Base-by-base conservation (phyloP, 768 basidiomycete species). In the Lactarius sp. region DNA sequence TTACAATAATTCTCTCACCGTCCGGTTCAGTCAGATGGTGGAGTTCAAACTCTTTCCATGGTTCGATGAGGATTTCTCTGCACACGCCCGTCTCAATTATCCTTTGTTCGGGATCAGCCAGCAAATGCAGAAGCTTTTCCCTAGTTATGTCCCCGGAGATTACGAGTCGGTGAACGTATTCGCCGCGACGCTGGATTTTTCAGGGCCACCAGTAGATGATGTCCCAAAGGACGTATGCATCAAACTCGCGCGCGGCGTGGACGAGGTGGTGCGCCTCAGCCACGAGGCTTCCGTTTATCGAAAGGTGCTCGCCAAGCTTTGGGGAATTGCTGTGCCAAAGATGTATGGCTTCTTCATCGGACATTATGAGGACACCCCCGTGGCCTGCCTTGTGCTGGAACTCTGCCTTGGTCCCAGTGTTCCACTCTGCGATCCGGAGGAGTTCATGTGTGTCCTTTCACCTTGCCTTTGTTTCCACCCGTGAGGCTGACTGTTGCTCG, bases 201-300 rank as follows among this genome's bases (percentile, higher is more conserved):
- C 22, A 1, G 54, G 64, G 9, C 36, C 64, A 13, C 31, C 36
- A 18, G 33, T 42, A 20, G 34, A 60, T 20, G 59, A 27, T 12
- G 34, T 60, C 49, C 64, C 64, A 16, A 42, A 39, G 49, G n/a
- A 52, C 9, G 54, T 65, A 6, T 65, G 64, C n/a, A 22, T 60
- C 6, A 65, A 65, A 37, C 5, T 65, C 22, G 64, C 64, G 0
- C 64, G 59, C 12, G 64, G 64, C 7, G 58, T 60, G 14, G 64
- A 65, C 34, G 64, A 60, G 42, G 59, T 65, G 13, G 64, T 65
- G 18, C 64, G 47, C 6, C 49, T 65, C 8, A 65, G 54, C 16
- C 64, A 47, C 49, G 64, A 65, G 22, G 64, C 64, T 22, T 56
- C 64, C 54, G n/a, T 65, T 10, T 65, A 65, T 41, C 64, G 54